A percentile compares a stretch with the other conserved stretches of the same genome.
phyloP scores from a whole-genome alignment of 768 basidiomycete species.

The Kwoniella bestiolae region DNA sequence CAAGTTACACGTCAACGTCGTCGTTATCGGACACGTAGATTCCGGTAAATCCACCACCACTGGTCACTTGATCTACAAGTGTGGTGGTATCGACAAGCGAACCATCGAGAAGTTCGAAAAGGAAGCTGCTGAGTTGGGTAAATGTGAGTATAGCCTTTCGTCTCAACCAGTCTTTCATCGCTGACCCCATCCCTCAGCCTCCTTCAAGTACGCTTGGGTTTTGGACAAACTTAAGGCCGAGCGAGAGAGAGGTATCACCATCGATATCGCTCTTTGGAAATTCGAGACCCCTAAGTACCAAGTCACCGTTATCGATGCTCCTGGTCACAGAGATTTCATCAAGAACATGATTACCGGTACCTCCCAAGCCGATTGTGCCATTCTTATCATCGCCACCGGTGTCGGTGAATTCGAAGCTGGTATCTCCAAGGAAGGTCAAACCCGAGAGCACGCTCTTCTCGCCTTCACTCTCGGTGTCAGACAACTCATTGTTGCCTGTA shows the following conservation, averaged over 20 bases:
- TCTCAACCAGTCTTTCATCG: slow-evolving; percentile 27
- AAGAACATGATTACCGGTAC: slow-evolving; percentile 99
- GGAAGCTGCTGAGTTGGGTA: slow-evolving; percentile 99
- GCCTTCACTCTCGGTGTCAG: slow-evolving; percentile 99
- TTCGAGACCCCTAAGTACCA: slow-evolving; percentile 98
- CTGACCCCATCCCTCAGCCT: slow-evolving; percentile 37
- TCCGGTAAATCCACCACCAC: slow-evolving; percentile 99
- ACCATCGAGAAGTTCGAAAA: slow-evolving; percentile 90
- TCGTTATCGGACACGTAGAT: slow-evolving; percentile 78
- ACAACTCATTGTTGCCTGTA: slow-evolving; percentile 90
- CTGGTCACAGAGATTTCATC: slow-evolving; percentile 97
- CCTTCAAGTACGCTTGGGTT: slow-evolving; percentile 81
- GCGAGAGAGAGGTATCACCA: slow-evolving; percentile 99
- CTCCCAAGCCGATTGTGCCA: slow-evolving; percentile 99
- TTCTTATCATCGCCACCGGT: slow-evolving; percentile 99
- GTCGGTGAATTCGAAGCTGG: slow-evolving; percentile 99
- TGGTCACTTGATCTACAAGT: slow-evolving; percentile 99
- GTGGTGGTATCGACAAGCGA: slow-evolving; percentile 99
- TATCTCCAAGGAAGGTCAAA: slow-evolving; percentile 99
- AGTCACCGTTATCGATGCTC: slow-evolving; percentile 94
- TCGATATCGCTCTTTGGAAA: slow-evolving; percentile 99
- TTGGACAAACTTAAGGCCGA: slow-evolving; percentile 99
- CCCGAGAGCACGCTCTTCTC: slow-evolving; percentile 99
- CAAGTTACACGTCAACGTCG: slow-evolving; percentile 56
- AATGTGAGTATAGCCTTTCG: slow-evolving; percentile 84